These are phyloP conservation scores for Kondoa subrosea DNA, from an alignment of 768 basidiomycete species.

Conservation along the genomic window DNA sequence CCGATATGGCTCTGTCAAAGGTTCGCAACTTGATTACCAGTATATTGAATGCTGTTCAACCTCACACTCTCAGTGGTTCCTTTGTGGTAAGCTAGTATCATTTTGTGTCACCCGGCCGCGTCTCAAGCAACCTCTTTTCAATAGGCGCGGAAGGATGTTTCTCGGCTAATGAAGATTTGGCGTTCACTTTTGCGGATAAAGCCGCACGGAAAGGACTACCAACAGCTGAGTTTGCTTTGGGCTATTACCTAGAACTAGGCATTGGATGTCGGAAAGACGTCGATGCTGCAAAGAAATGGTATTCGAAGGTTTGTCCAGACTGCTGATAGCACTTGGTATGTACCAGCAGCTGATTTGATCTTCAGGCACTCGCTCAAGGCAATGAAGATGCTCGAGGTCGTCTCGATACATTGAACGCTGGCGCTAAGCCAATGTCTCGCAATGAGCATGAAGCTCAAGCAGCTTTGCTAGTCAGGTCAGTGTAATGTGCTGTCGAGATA, in stretches of 20 bases:
- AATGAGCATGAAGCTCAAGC: constrained; percentile 56
- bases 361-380: constrained; percentile 55
- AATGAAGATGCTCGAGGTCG: constrained; percentile 66
- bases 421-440: constrained; percentile 49
- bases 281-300: constrained; percentile 58
- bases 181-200: constrained; percentile 78
- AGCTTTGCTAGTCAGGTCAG: constrained; percentile 13
- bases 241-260: constrained; percentile 85
- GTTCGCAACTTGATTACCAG: too few species aligned
- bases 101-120: background rate
- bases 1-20: constrained; percentile 55
- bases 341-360: too few species aligned
- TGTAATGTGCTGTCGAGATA: background rate
- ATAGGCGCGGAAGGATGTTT: constrained; percentile 41
- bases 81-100: constrained; percentile 54
- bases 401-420: constrained; percentile 48
- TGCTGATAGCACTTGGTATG: too few species aligned
- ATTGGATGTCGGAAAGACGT: constrained; percentile 47
- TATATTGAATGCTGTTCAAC: too few species aligned
- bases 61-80: constrained; percentile 69
- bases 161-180: constrained; percentile 71
- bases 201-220: constrained; percentile 44
- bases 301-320: constrained; percentile 34
- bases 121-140: background rate
- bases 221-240: constrained; percentile 78